A percentile compares a stretch with the other conserved stretches of the same genome.
phyloP scores from a whole-genome alignment of 306 rosid species.

The Castanea sativa region DNA sequence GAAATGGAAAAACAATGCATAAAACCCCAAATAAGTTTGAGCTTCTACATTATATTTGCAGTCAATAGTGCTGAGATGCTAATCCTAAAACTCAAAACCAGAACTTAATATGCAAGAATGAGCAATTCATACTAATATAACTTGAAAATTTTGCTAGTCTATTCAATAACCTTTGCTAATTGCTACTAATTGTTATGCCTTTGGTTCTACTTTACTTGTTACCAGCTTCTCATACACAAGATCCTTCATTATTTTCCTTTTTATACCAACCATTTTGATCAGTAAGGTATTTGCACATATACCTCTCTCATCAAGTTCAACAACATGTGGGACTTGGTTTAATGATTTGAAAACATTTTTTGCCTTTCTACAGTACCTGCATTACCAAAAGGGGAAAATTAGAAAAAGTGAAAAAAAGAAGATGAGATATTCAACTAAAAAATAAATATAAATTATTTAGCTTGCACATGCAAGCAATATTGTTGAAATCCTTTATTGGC shows the following conservation, averaged over 20 bases:
- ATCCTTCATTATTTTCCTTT: not conserved
- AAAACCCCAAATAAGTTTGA: not conserved
- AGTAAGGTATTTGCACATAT: constrained; percentile 9
- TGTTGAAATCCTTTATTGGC: too few relatives aligned
- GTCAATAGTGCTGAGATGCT: constrained; percentile 8
- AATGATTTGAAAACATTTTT: constrained; percentile 81
- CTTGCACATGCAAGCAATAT: too few relatives aligned
- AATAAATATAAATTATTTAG: too few relatives aligned
- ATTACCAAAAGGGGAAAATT: constrained; percentile 15
- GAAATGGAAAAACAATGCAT: too few relatives aligned
- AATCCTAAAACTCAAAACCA: not conserved
- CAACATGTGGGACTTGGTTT: constrained; percentile 66
- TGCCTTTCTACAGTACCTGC: constrained; percentile 83
- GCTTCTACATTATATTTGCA: constrained; percentile 3
- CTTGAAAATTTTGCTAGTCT: not conserved
- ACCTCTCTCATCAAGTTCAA: constrained; percentile 96
- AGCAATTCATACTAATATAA: not conserved
- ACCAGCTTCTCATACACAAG: not conserved
- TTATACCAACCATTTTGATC: not conserved
- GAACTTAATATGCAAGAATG: not conserved
- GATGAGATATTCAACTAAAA: not conserved
- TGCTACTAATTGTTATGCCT: too few relatives aligned
- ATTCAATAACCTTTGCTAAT: not conserved
- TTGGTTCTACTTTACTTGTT: too few relatives aligned
- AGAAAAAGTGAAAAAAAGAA: not conserved